Base-by-base conservation (phyloP, 1,139 yeast species). In the Petasospora rhodanensis region DNA sequence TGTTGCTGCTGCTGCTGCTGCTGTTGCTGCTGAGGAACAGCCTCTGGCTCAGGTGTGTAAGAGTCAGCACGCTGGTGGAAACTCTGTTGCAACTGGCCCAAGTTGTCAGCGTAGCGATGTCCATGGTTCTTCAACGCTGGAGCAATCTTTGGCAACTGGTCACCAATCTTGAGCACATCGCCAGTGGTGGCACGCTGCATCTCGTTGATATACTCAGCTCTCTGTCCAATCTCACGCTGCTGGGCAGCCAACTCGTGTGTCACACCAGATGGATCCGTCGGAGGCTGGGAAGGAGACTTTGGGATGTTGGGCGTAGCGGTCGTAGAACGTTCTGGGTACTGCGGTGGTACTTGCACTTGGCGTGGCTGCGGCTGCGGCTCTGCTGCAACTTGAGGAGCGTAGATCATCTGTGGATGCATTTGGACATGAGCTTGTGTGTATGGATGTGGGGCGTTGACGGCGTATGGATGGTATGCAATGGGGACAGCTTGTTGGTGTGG, bases 161-260 rank as follows among this genome's bases (percentile, higher is more conserved):
- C 55, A 11, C 49, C 39, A 12, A 51, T 39, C 28, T 32, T 43
- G 13, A 49, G 12, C 1, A 47, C 47, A 35, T 50, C 55, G 6
- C 40, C 32, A 8, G 34, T 37, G 1, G 51, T 43, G 6, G 49
- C 38, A 13, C 43, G 32, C 3, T 30, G 34, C 11, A 50, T n/a
- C n/a, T 48, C 49, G 10, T 15, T n/a, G 4, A 38, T 27, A 8
- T 28, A 14, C 4, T 38, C 41, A 11, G 36, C 38, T 7, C 37
- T 18, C 9, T 16, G 15, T n/a, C 23, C 29, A 13, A 32, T 32
- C n/a, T 36, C 34, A 7, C 27, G 30, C 18, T 36, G 40, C 19
- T 36, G 36, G 3, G 17, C n/a, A 12, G 31, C 33, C 19, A 35
- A 22, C 18, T 35, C 38, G 3, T 28, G 31, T 6, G 32, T 22